Evolutionary conservation across 2,329 filamentous ascomycete species (phyloP).

Genomic region (Mariannaea sp.): DNA sequence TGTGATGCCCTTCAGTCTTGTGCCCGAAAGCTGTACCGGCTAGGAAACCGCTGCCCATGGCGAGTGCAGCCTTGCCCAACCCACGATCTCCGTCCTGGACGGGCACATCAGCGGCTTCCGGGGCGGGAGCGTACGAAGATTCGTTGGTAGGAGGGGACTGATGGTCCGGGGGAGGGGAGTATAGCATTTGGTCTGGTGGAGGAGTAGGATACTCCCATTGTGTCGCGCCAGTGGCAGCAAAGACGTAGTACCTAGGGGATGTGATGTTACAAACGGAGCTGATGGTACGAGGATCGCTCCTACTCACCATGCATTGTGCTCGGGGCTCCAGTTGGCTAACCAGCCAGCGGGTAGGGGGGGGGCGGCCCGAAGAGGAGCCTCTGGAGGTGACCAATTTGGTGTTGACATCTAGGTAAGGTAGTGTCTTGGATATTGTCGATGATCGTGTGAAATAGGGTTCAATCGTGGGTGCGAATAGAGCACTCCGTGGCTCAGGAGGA

Average conservation of each 20-base stretch:
- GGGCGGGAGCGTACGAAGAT: not conserved
- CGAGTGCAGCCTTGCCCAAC: constrained; percentile 17
- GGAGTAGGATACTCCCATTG: constrained; percentile 18
- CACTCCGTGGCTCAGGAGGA: no score
- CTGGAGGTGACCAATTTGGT: not conserved
- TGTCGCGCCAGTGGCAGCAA: constrained; percentile 11
- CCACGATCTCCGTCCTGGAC: constrained; percentile 14
- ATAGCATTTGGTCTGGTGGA: constrained; percentile 8
- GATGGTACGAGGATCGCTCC: not conserved
- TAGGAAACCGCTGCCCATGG: constrained; percentile 11
- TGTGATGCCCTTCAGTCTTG: constrained; percentile 6
- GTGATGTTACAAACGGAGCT: not conserved
- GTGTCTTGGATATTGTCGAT: no score
- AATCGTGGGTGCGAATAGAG: no score
- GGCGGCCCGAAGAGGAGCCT: not conserved
- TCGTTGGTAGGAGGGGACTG: not conserved
- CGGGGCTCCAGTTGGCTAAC: constrained; percentile 20
- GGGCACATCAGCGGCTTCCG: not conserved
- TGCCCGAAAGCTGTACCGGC: constrained; percentile 1
- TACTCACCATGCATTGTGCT: constrained; percentile 17
- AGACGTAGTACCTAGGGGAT: constrained; percentile 17
- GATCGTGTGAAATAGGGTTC: no score
- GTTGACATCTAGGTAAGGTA: constrained; percentile 6
- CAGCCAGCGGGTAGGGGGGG: constrained; percentile 10
- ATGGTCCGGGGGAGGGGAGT: not conserved